Conservation (phyloP, 2,329 filamentous ascomycete genomes). For the Talaromyces sp. region DNA sequence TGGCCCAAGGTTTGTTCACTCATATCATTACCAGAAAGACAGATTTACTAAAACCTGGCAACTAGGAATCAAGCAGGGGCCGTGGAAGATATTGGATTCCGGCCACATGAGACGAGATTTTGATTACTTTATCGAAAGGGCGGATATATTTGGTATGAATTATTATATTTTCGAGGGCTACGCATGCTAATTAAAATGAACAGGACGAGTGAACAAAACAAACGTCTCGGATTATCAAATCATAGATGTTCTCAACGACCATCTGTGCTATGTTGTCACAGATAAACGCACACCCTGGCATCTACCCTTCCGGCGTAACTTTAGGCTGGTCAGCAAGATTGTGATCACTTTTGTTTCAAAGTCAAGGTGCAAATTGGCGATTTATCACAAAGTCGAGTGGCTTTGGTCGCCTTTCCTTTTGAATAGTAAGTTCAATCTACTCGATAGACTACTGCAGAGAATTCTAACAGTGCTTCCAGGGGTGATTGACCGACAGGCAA, state of each 20-base stretch:
- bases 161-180: background rate
- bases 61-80: slow-evolving; percentile 71
- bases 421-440: slow-evolving; percentile 30
- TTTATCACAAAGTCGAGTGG: slow-evolving; percentile 89
- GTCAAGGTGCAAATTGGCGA: slow-evolving; percentile 82
- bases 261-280: slow-evolving; percentile 64
- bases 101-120: slow-evolving; percentile 73
- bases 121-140: slow-evolving; percentile 67
- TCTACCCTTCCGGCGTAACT: slow-evolving; percentile 71
- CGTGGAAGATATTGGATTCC: slow-evolving; percentile 70
- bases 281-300: slow-evolving; percentile 70
- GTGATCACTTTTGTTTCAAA: slow-evolving; percentile 93
- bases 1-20: slow-evolving; percentile 53
- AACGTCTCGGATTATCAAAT: slow-evolving; percentile 76
- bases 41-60: slow-evolving; percentile 14
- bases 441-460: background rate
- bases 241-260: slow-evolving; percentile 77
- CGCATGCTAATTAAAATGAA: slow-evolving; percentile 11
- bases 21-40: background rate
- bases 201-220: slow-evolving; percentile 48
- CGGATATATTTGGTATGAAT: slow-evolving; percentile 58
- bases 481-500: slow-evolving; percentile 60
- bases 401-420: slow-evolving; percentile 55
- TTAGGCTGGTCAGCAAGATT: slow-evolving; percentile 81
- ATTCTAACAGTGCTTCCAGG: slow-evolving; percentile 20